These are phyloP conservation scores for Karstenula rhodostoma DNA, from an alignment of 2,329 filamentous ascomycete genomes.

Conservation along the genomic window DNA sequence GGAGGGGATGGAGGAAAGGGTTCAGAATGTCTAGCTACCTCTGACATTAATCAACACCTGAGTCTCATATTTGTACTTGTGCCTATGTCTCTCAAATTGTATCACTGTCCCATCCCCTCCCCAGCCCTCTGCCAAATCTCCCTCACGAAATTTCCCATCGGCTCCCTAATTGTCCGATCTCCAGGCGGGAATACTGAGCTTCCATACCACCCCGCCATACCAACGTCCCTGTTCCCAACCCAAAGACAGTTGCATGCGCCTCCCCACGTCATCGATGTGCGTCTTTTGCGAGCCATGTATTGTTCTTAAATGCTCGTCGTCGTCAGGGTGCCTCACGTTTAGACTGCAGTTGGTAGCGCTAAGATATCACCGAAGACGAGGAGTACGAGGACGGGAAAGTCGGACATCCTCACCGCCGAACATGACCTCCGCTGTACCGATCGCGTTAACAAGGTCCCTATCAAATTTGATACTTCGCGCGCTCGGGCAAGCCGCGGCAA, in stretches of 20 bases:
- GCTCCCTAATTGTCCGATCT: slow-evolving; percentile 14
- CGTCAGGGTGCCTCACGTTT: too few species aligned
- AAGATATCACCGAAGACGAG: background rate
- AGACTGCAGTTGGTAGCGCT: slow-evolving; percentile 9
- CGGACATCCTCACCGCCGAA: background rate
- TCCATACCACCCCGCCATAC: slow-evolving; percentile 25
- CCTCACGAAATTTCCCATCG: slow-evolving; percentile 21
- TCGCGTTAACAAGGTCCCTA: background rate
- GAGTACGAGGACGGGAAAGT: background rate
- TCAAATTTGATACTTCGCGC: too few species aligned
- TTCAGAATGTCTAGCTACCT: background rate
- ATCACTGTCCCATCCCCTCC: background rate
- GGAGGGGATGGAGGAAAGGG: background rate
- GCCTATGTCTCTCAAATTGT: background rate
- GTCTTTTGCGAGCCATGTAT: too few species aligned
- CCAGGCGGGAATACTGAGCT: slow-evolving; percentile 24
- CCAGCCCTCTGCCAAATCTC: slow-evolving; percentile 20
- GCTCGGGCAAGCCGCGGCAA: too few species aligned
- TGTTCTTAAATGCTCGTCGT: too few species aligned
- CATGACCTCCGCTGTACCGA: background rate
- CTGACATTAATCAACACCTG: background rate
- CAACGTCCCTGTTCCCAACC: slow-evolving; percentile 25
- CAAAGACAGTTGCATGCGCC: slow-evolving; percentile 26
- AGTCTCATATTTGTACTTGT: too few species aligned
- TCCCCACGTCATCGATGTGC: slow-evolving; percentile 23